Evolutionary conservation across 306 rosid genomes (phyloP).

Genomic region (Castanea crenata): DNA sequence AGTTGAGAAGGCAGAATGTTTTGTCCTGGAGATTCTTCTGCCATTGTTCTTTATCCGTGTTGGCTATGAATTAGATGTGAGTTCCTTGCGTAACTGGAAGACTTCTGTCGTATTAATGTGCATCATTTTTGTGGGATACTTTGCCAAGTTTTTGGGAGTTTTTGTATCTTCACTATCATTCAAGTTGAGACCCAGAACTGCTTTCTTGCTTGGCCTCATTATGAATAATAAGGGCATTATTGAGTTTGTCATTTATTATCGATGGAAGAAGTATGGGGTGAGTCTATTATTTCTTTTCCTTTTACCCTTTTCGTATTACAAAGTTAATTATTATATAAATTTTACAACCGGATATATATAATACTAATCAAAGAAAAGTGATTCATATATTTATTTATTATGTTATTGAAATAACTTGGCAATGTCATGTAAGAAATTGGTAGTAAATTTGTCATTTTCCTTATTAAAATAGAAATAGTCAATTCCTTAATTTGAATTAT

Average conservation of each 20-base stretch:
- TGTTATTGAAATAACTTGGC: too few relatives aligned
- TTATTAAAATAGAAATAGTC: too few relatives aligned
- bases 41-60: constrained; percentile 21
- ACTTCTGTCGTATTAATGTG: constrained; percentile 8
- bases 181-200: constrained; percentile 32
- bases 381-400: too few relatives aligned
- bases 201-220: constrained; percentile 33
- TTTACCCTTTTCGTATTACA: too few relatives aligned
- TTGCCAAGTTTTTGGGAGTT: constrained; percentile 25
- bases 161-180: constrained; percentile 21
- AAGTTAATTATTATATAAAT: too few relatives aligned
- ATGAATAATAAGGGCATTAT: constrained; percentile 46
- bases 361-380: too few relatives aligned
- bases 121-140: background rate
- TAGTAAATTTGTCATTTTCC: too few relatives aligned
- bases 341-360: too few relatives aligned
- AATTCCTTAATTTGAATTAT: too few relatives aligned
- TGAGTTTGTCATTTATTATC: constrained; percentile 17
- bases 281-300: background rate
- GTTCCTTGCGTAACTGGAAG: constrained; percentile 8
- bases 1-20: constrained; percentile 16
- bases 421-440: too few relatives aligned
- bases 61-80: constrained; percentile 13
- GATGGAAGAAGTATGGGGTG: constrained; percentile 20
- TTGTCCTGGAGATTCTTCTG: constrained; percentile 14